Base-by-base conservation (phyloP, 1,284 basidiomycete genomes). In the Vanrija pseudolonga region DNA sequence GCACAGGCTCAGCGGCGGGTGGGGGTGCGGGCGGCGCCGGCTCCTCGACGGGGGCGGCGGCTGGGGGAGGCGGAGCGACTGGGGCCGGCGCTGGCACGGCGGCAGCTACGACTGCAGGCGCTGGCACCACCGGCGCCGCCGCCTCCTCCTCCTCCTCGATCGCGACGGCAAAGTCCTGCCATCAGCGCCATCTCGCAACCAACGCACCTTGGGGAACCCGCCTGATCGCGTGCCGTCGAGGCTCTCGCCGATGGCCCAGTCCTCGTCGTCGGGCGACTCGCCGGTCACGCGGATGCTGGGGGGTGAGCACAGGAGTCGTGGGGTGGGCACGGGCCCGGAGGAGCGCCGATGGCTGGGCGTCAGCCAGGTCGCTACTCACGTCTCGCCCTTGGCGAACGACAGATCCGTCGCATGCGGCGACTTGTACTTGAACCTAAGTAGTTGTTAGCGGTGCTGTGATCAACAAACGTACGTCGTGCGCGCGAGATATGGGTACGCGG, bases 381-480 rank as follows among this genome's bases (percentile, higher is more conserved):
- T 73, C 49, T 75, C 75, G 54, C 68, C 71, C 56, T 76, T 76
- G 43, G 67, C 66, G 53, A 77, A 77, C n/a, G 73, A 74, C 9
- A 77, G 63, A 51, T 77, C 75, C 1, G 74, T 76, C 20, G 71
- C 65, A 55, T 77, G 75, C 11, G 75, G 75, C 6, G 71, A 73
- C 59, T 76, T 77, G 68, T 76, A 77, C 52, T 72, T 73, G 48
- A 77, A 60, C 5, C 74, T 76, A 54, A 8, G 9, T 9, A 45
- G 45, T 26, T 17, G 39, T 47, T 28, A 52, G 51, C 44, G 18
- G 38, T 8, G 41, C 6, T 12, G 17, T 6, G 26, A 14, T 1
- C 43, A 32, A 26, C 32, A 2, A n/a, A 69, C 72, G 68, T 56
- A 76, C 73, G 64, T 73, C 19, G 70, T 71, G 40, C 61, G 60